phyloP scores from a whole-genome alignment of 2,329 filamentous ascomycete species.

The Colletotrichum coccodes region DNA sequence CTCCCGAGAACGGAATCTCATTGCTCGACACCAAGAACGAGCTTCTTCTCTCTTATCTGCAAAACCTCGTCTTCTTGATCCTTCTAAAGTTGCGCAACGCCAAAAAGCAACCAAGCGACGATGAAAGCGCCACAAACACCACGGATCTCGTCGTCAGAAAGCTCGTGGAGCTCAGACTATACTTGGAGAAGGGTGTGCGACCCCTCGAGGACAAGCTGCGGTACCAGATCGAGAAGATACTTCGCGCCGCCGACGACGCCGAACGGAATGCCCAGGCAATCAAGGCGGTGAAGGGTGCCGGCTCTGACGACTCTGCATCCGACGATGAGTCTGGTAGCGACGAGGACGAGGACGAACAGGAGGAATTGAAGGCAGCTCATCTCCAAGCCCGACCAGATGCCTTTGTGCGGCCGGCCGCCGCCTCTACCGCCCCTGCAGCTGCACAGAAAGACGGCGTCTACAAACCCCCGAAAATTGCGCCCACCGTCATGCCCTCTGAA shows the following conservation, averaged over 20 bases:
- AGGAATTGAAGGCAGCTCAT: constrained; percentile 32
- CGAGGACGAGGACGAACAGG: constrained; percentile 44
- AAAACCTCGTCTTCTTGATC: constrained; percentile 91
- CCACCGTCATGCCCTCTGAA: constrained; percentile 82
- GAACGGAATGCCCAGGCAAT: constrained; percentile 57
- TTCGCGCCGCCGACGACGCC: constrained; percentile 85
- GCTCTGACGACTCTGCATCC: constrained; percentile 46
- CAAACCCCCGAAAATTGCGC: constrained; percentile 86
- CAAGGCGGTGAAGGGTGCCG: constrained; percentile 43
- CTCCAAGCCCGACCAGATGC: constrained; percentile 42
- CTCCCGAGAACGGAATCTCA: constrained; percentile 89
- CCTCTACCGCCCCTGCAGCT: constrained; percentile 40
- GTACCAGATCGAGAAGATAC: constrained; percentile 95
- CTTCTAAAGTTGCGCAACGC: constrained; percentile 79
- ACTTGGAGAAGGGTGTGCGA: constrained; percentile 90
- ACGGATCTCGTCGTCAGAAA: constrained; percentile 82
- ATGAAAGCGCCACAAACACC: constrained; percentile 51
- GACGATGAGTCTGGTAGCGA: constrained; percentile 46
- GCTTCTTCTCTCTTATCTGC: constrained; percentile 93
- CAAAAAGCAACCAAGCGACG: constrained; percentile 39
- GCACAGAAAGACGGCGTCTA: constrained; percentile 75
- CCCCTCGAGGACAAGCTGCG: constrained; percentile 90
- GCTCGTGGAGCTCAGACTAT: constrained; percentile 90
- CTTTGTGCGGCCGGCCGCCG: constrained; percentile 47
- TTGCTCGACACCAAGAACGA: constrained; percentile 97